Evolutionary conservation across 1,139 yeast species (phyloP), one percentile per base, ranked within the genome.

Genomic region (Magnusiomyces ingens): DNA sequence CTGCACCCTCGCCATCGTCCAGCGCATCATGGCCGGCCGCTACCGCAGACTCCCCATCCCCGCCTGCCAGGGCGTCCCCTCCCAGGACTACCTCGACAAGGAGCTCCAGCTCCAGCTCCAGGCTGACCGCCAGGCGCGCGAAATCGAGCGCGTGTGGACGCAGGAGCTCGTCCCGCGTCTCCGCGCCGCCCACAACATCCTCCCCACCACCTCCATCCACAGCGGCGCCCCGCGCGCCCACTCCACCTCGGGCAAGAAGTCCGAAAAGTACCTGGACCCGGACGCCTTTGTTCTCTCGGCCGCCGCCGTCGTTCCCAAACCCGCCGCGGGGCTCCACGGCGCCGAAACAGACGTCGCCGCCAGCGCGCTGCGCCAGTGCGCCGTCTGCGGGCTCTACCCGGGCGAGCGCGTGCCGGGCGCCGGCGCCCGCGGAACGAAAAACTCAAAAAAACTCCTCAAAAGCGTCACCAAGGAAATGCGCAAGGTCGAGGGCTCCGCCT

Each of bases 1-100:
- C 26, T 64, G 61, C 37, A 53, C 62, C 1, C 50, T 62, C 5
- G 48, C 50, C 17, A 58, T 64, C 8, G 61, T 60, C 1, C 58
- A 62, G 1, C 53, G 61, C 19, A 56, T 64, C 38, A 59, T 62
- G 60, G 62, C 63, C 13, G 68, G 68, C 5, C 55, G 68, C 12
- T 48, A 58, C 37, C 58, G 66, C 2, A 54, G 54, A 48, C 8
- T 41, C 17, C n/a, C 13, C 17, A 13, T 12, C 11, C 17, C 45
- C 4, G n/a, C 12, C n/a, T 32, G 13, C 18, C 32, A 36, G 19
- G 15, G 19, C 11, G 11, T 8, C 8, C 18, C 13, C 17, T 10
- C 17, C 13, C 49, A 15, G 35, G 21, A 21, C 2, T 38, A 18
- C 6, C 50, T 45, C 17, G 19, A 37, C 41, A 26, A 48, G 42